Percentiles rank a stretch among this genome's conserved stretches.
phyloP scores from a whole-genome alignment of 2,329 filamentous ascomycete species.

The Diaporthe sp. region DNA sequence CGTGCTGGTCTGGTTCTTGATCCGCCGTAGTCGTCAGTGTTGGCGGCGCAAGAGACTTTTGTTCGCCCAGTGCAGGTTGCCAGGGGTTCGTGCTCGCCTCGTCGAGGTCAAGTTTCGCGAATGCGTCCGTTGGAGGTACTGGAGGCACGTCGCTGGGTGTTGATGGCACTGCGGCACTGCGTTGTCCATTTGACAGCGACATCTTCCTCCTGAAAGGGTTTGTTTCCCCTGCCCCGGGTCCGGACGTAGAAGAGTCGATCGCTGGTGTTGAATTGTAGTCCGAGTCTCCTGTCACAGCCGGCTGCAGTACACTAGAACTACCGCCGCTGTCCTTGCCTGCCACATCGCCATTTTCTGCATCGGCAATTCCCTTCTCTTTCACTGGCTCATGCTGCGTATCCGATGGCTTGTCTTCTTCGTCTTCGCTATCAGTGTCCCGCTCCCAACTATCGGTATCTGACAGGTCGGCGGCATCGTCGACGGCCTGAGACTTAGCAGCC shows the following conservation, averaged over 20 bases:
- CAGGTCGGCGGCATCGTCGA: conserved; percentile 24
- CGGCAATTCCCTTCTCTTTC: background rate
- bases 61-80: conserved; percentile 53
- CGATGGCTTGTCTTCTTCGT: conserved; percentile 5
- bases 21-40: conserved; percentile 44
- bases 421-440: conserved; percentile 34
- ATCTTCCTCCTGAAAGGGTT: conserved; percentile 69
- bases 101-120: conserved; percentile 57
- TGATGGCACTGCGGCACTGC: conserved; percentile 29
- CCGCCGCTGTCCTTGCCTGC: background rate
- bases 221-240: conserved; percentile 50
- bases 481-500: background rate
- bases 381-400: background rate
- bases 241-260: background rate
- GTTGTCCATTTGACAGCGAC: conserved; percentile 39
- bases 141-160: conserved; percentile 38
- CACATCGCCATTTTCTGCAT: background rate
- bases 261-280: background rate
- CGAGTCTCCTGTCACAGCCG: conserved; percentile 2
- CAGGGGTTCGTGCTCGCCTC: conserved; percentile 60
- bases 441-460: conserved; percentile 41
- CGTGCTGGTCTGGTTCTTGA: conserved; percentile 48
- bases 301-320: background rate
- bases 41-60: conserved; percentile 47
- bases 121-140: conserved; percentile 50